Evolutionary conservation across 2,329 filamentous ascomycete species (phyloP), one percentile per base, ranked within the genome.

Genomic region (Nectriaceae sp.): DNA sequence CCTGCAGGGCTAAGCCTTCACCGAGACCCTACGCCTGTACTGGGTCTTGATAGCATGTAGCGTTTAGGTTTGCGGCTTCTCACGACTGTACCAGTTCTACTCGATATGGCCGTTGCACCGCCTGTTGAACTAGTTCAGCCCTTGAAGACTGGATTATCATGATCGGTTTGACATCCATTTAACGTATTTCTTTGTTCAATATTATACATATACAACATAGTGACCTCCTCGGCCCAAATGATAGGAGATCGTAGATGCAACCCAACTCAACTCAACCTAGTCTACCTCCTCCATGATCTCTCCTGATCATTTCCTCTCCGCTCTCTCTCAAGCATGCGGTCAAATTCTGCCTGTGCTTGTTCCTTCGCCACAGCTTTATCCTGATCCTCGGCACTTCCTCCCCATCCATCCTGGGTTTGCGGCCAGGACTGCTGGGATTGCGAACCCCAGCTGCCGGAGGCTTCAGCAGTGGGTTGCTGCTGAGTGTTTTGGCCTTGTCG

Each of bases 261-360:
- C 13, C 24, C 13, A 24, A 18, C 42, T 20, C 29, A 36, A 19
- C 19, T 40, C 33, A 15, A 16, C 16, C 33, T n/a, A 56, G 63
- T 29, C 44, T 56, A n/a, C 29, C 52, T 55, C 21, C 58, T 43
- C 63, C 64, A 70, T 4, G 61, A 50, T 4, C 45, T 52, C 21
- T 60, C 61, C 42, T 69, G 64, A 4, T 66, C 65, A 4, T 45
- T 49, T 19, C 65, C 66, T 15, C 51, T 60, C 19, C 72, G 65
- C 49, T 80, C 77, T 13, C 67, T 64, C 36, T 80, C 76, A 3
- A 80, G 47, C 48, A 79, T 65, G 18, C 65, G 66, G 49, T 80
- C 77, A 54, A 80, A 80, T 22, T 80, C 75, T 49, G 66, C 70
- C 49, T 80, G 77, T 6, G 77, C 76, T 52, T 75, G 69, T 8